Conservation (phyloP, 192 early-diverging fungal species). For the Polychytrium aggregatum region DNA sequence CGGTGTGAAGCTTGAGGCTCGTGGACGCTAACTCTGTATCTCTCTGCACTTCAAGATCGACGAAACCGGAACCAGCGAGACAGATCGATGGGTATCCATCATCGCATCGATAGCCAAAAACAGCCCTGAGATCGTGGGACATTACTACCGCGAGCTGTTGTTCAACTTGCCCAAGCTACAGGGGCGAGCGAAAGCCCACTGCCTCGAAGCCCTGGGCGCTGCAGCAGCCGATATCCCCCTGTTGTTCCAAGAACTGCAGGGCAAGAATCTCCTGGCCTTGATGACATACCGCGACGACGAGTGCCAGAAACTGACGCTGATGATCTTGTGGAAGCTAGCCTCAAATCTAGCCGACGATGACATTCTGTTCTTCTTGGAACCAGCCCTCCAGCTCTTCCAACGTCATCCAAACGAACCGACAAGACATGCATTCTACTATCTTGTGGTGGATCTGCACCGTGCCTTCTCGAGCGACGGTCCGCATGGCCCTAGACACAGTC, state of each 20-base stretch:
- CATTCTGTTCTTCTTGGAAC: conserved; percentile 34
- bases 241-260: conserved; percentile 43
- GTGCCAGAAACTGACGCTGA: conserved; percentile 39
- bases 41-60: too few species aligned
- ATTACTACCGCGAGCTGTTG: conserved; percentile 26
- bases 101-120: too few species aligned
- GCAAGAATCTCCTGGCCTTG: conserved; percentile 34
- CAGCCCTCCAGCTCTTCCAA: conserved; percentile 33
- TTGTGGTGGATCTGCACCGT: conserved; percentile 12
- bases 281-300: conserved; percentile 46
- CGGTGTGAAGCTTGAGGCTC: too few species aligned
- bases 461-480: neutral
- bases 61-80: too few species aligned
- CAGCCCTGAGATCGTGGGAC: conserved; percentile 14
- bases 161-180: conserved; percentile 38
- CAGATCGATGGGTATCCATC: too few species aligned
- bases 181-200: conserved; percentile 25
- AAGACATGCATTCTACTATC: conserved; percentile 26
- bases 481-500: too few species aligned
- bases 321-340: conserved; percentile 38
- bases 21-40: too few species aligned
- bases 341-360: conserved; percentile 24
- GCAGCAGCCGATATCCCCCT: conserved; percentile 30
- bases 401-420: conserved; percentile 29
- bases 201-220: conserved; percentile 44